Evolutionary conservation across 805 yeast genomes (phyloP), one percentile per base, ranked within the genome.

Genomic region (Candida coleopterorum): DNA sequence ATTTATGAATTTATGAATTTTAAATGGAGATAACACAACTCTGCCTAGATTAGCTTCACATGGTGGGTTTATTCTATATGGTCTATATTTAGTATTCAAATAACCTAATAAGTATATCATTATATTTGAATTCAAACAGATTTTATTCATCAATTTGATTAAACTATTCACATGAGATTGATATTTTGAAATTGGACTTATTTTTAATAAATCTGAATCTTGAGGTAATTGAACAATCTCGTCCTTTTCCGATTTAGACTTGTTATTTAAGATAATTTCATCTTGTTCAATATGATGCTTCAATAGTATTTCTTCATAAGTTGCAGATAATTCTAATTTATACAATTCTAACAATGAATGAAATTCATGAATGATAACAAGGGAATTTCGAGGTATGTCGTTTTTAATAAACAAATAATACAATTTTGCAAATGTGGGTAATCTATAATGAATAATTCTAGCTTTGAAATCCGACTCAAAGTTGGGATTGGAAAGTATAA

Each of bases 261-360:
- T 36, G 34, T 53, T 56, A 2, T 43, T 40, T 3, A 60, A 28
- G 8, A 54, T 37, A 2, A 36, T 34, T 6, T 44, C 24, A 36
- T 62, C 53, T 29, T 55, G 50, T 14, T 49, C 55, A 14, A 60
- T 49, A 32, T 64, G 68, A 37, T 52, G 52, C 34, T 55, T 55
- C 9, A 64, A 45, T 10, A 67, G 40, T 2, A 49, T 27, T 32
- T 61, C 64, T 44, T 65, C 68, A 36, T 65, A 55, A 11, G 54
- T 40, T 2, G 63, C 49, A 2, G 60, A 45, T 4, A 63, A 35
- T 38, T 66, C 66, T 18, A 57, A 46, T 23, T 53, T 55, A 41
- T 65, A 66, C 17, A 54, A 40, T 28, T 66, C 70, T 4, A 62
- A 29, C 17, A 58, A 24, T 22, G 65, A 68, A 42, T 64, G 69